Evolutionary conservation across 1,139 yeast species (phyloP).

Genomic region (Yamadazyma oceani): DNA sequence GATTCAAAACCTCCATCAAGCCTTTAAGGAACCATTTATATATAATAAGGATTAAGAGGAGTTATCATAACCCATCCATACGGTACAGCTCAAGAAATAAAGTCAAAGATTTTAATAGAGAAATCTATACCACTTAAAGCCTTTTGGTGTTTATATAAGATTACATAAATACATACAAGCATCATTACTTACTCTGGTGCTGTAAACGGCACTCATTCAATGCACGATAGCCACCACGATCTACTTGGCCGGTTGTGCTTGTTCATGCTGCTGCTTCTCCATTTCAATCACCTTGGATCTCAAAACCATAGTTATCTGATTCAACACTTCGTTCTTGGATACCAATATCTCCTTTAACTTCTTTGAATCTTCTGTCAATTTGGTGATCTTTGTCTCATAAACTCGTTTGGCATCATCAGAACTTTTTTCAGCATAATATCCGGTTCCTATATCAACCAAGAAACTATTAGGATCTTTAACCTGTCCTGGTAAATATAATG

Average conservation of each 20-base stretch:
- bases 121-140: too few relatives aligned
- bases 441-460: constrained; percentile 95
- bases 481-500: constrained; percentile 86
- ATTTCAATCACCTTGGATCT: constrained; percentile 44
- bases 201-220: too few relatives aligned
- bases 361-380: constrained; percentile 68
- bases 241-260: constrained; percentile 2
- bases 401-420: constrained; percentile 68
- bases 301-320: constrained; percentile 54
- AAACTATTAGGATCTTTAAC: constrained; percentile 63
- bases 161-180: constrained; percentile 1
- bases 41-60: constrained; percentile 38
- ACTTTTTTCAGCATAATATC: constrained; percentile 84
- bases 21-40: constrained; percentile 55
- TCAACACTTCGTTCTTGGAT: constrained; percentile 57
- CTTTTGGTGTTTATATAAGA: too few relatives aligned
- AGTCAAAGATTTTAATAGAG: too few relatives aligned
- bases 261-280: constrained; percentile 32
- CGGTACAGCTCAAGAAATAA: too few relatives aligned
- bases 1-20: constrained; percentile 40
- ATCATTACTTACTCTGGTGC: too few relatives aligned
- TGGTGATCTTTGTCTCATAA: constrained; percentile 71
- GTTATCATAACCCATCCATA: too few relatives aligned
- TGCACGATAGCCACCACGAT: too few relatives aligned
- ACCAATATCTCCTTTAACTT: constrained; percentile 74